These are phyloP conservation scores for Chimonanthus salicifolius DNA, from an alignment of 164 flowering plant genomes.

Conservation along the genomic window DNA sequence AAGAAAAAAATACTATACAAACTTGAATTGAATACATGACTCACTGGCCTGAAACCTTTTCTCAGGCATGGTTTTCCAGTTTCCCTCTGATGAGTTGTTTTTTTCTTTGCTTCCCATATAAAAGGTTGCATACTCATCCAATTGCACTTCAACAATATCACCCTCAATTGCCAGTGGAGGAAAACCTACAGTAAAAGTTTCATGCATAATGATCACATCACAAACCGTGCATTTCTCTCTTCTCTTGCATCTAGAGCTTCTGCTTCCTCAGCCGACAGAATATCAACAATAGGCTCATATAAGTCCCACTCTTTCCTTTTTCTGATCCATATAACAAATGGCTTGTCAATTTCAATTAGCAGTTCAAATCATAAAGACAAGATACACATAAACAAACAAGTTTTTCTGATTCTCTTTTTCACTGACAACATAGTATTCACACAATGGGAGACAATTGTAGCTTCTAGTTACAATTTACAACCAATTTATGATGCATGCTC, in stretches of 20 bases:
- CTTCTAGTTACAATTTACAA: neutral
- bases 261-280: constrained; percentile 80
- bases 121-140: neutral
- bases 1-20: too few relatives aligned
- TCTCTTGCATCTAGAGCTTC: constrained; percentile 85
- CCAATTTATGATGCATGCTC: neutral
- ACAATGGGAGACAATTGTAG: neutral
- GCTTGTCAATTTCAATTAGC: neutral
- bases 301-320: constrained; percentile 91
- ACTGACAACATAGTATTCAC: neutral
- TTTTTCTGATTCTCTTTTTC: neutral
- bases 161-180: neutral
- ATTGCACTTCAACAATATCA: neutral
- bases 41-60: too few relatives aligned
- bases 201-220: neutral
- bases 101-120: neutral
- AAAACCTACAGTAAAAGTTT: neutral
- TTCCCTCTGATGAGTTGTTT: neutral
- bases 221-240: constrained; percentile 55
- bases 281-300: constrained; percentile 83
- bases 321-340: constrained; percentile 30
- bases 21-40: neutral
- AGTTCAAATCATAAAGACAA: constrained; percentile 2
- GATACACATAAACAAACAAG: neutral
- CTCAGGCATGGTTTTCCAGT: neutral